Evolutionary conservation across 1,284 basidiomycete genomes (phyloP).

Genomic region (Jaminaea rosea): DNA sequence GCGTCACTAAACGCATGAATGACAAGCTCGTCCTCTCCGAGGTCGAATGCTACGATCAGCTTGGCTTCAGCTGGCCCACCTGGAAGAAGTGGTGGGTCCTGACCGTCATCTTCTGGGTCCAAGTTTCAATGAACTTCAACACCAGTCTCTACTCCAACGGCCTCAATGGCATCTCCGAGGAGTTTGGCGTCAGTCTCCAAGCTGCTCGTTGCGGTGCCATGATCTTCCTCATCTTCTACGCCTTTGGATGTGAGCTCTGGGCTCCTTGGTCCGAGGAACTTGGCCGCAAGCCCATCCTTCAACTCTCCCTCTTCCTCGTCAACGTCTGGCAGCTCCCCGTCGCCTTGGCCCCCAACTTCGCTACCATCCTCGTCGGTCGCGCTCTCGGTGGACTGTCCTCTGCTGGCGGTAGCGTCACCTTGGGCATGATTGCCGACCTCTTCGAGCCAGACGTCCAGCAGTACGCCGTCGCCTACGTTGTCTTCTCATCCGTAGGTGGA

Average conservation of each 20-base stretch:
- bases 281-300: slow-evolving; percentile 41
- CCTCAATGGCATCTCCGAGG: slow-evolving; percentile 23
- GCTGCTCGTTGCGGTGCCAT: slow-evolving; percentile 48
- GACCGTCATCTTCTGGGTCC: slow-evolving; percentile 47
- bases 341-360: slow-evolving; percentile 39
- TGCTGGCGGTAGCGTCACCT: slow-evolving; percentile 48
- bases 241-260: slow-evolving; percentile 46
- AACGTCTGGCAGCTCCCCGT: slow-evolving; percentile 41
- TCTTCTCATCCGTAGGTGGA: slow-evolving; percentile 39
- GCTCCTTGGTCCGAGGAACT: slow-evolving; percentile 45
- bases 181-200: slow-evolving; percentile 46
- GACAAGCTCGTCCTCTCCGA: too few species aligned
- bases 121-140: slow-evolving; percentile 47
- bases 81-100: slow-evolving; percentile 45
- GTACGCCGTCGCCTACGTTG: slow-evolving; percentile 41
- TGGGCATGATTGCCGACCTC: slow-evolving; percentile 48
- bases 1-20: too few species aligned
- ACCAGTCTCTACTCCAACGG: slow-evolving; percentile 45
- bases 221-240: slow-evolving; percentile 49
- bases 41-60: too few species aligned
- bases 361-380: slow-evolving; percentile 34
- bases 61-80: too few species aligned
- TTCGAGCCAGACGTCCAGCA: slow-evolving; percentile 43
- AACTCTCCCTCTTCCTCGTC: slow-evolving; percentile 38
- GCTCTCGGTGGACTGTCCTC: slow-evolving; percentile 43